These are phyloP conservation scores for Petunia secreta DNA, from an alignment of 257 asterid species.

Conservation along the genomic window DNA sequence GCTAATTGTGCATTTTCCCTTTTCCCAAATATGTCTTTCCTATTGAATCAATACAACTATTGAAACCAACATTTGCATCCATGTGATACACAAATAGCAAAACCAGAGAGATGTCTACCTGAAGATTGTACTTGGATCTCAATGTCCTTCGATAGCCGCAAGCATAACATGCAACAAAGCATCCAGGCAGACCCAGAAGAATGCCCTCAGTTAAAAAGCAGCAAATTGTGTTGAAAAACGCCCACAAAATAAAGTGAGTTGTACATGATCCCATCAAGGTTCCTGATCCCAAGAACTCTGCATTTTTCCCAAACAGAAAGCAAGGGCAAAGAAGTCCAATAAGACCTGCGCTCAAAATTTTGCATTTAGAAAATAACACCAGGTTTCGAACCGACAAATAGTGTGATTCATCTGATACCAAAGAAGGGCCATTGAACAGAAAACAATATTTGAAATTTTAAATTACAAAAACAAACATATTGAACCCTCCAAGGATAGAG, in stretches of 20 bases:
- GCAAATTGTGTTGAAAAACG: conserved; percentile 70
- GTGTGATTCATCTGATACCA: neutral
- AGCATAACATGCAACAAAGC: conserved; percentile 87
- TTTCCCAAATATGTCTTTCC: neutral
- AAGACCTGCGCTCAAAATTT: conserved; percentile 56
- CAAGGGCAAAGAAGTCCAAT: conserved; percentile 85
- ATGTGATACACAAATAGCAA: neutral
- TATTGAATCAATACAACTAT: neutral
- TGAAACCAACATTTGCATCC: conserved; percentile 3
- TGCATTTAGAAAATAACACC: conserved; percentile 7
- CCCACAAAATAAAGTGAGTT: conserved; percentile 79
- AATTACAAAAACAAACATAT: neutral
- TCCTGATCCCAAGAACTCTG: conserved; percentile 57
- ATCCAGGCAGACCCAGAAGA: conserved; percentile 85
- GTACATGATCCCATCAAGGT: conserved; percentile 66
- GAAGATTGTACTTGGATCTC: conserved; percentile 80
- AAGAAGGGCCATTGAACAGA: neutral
- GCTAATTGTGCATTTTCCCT: no score
- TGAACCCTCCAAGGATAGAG: neutral
- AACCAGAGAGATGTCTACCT: conserved; percentile 47
- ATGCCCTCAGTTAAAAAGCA: conserved; percentile 77
- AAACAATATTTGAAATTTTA: neutral
- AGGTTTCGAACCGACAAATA: neutral
- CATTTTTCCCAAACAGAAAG: conserved; percentile 85
- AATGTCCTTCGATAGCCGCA: conserved; percentile 80